Evolutionary conservation across 345 rosid genomes (phyloP).

Genomic region (Brassica incana): DNA sequence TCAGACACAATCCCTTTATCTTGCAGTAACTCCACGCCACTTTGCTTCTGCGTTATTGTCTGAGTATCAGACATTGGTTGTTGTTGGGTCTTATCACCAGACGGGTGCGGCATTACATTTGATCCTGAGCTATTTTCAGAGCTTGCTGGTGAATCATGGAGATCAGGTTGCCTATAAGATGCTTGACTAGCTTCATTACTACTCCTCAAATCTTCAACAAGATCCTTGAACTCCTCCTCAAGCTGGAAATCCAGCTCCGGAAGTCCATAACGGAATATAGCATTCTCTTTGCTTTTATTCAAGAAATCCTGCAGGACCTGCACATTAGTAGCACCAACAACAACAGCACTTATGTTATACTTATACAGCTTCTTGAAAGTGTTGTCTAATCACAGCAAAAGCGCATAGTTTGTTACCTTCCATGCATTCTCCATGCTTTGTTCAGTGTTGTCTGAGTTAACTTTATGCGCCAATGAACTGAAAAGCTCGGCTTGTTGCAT

Average conservation of each 20-base stretch:
- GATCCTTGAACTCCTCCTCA: slow-evolving; percentile 74
- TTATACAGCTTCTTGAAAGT: not conserved
- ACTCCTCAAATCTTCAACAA: slow-evolving; percentile 64
- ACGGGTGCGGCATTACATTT: slow-evolving; percentile 45
- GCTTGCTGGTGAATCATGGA: slow-evolving; percentile 83
- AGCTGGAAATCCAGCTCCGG: slow-evolving; percentile 65
- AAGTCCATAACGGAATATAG: slow-evolving; percentile 46
- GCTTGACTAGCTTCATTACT: slow-evolving; percentile 59
- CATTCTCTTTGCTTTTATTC: slow-evolving; percentile 66
- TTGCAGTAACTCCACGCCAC: slow-evolving; percentile 42
- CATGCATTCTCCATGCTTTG: slow-evolving; percentile 92
- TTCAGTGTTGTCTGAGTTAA: slow-evolving; percentile 69
- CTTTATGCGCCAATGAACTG: slow-evolving; percentile 74
- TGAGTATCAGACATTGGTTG: slow-evolving; percentile 41
- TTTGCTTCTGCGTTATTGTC: slow-evolving; percentile 43
- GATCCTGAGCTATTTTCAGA: slow-evolving; percentile 93
- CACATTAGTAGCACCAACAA: slow-evolving; percentile 21
- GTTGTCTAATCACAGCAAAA: slow-evolving; percentile 9
- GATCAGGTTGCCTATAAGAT: slow-evolving; percentile 89
- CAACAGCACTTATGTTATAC: not conserved
- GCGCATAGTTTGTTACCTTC: slow-evolving; percentile 54
- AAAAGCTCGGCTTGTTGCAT: slow-evolving; percentile 94
- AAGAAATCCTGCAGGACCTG: slow-evolving; percentile 86
- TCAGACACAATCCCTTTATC: slow-evolving; percentile 45
- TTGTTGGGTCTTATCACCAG: slow-evolving; percentile 51